Conservation (phyloP, 306 rosid species). For the Mucuna pruriens region DNA sequence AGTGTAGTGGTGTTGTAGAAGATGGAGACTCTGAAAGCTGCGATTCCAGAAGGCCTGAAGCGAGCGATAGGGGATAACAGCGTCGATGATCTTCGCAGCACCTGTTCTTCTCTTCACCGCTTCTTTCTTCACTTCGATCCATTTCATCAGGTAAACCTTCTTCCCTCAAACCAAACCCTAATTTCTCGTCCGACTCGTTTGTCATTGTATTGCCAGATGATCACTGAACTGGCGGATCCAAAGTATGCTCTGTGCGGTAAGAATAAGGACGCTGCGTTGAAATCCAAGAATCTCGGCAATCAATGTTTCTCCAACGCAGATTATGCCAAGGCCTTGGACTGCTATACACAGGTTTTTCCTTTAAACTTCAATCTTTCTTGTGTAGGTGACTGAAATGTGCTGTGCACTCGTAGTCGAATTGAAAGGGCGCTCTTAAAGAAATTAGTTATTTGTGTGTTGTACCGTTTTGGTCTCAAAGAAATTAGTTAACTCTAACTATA, state of each 20-base stretch:
- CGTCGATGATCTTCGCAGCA: slow-evolving; percentile 49
- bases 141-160: slow-evolving; percentile 59
- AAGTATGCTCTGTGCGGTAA: slow-evolving; percentile 70
- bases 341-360: slow-evolving; percentile 66
- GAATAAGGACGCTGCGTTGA: slow-evolving; percentile 65
- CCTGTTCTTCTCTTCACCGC: slow-evolving; percentile 63
- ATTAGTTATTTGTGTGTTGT: too few species aligned
- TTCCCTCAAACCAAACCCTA: slow-evolving; percentile 6
- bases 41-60: slow-evolving; percentile 67
- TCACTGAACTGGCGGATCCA: slow-evolving; percentile 60
- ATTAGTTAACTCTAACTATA: background rate
- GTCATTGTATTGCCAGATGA: slow-evolving; percentile 44
- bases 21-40: slow-evolving; percentile 78
- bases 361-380: background rate
- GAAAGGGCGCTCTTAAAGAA: background rate
- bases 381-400: background rate
- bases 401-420: background rate
- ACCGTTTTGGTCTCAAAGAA: background rate
- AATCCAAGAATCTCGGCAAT: slow-evolving; percentile 72
- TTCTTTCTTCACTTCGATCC: slow-evolving; percentile 64
- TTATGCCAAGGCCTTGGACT: slow-evolving; percentile 58
- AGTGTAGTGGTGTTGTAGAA: background rate
- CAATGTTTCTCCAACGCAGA: slow-evolving; percentile 59
- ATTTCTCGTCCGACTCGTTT: slow-evolving; percentile 10
- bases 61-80: slow-evolving; percentile 50